Evolutionary conservation across 129 eudicot genomes (phyloP).

Genomic region (Helianthus tuberosus): DNA sequence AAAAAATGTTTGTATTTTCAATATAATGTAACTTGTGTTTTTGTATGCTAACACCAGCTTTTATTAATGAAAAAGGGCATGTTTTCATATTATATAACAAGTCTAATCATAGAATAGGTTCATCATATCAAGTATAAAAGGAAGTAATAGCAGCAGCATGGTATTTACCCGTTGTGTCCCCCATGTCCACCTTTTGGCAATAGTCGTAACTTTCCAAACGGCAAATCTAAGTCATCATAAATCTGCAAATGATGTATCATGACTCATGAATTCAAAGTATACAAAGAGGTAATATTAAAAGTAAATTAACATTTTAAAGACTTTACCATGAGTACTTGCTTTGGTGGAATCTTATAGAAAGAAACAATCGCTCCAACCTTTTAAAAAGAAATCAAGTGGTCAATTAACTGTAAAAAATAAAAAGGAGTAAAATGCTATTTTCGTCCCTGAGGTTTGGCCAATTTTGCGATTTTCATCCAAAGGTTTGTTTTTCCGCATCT

Average conservation of each 20-base stretch:
- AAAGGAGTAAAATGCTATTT: neutral
- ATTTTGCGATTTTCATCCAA: no score
- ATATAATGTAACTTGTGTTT: neutral
- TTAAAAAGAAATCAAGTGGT: constrained; percentile 15
- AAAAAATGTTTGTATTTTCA: neutral
- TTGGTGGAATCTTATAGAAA: constrained; percentile 82
- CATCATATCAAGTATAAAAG: constrained; percentile 11
- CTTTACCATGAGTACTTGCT: constrained; percentile 92
- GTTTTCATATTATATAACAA: neutral
- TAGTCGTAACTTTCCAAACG: constrained; percentile 83
- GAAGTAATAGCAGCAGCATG: neutral
- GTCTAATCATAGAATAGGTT: neutral
- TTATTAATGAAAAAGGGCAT: neutral
- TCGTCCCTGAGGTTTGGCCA: no score
- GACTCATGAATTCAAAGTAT: constrained; percentile 19
- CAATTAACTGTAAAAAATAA: neutral
- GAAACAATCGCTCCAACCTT: constrained; percentile 94
- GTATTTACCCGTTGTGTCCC: constrained; percentile 91
- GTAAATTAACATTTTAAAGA: neutral
- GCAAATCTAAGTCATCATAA: constrained; percentile 91
- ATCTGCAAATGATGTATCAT: constrained; percentile 48
- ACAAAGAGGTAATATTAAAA: constrained; percentile 1
- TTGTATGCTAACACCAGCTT: neutral
- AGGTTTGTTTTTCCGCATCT: no score
- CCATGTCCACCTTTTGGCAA: constrained; percentile 99